phyloP scores from a whole-genome alignment of 1,139 yeast genomes.

The Wickerhamomyces sp. region DNA sequence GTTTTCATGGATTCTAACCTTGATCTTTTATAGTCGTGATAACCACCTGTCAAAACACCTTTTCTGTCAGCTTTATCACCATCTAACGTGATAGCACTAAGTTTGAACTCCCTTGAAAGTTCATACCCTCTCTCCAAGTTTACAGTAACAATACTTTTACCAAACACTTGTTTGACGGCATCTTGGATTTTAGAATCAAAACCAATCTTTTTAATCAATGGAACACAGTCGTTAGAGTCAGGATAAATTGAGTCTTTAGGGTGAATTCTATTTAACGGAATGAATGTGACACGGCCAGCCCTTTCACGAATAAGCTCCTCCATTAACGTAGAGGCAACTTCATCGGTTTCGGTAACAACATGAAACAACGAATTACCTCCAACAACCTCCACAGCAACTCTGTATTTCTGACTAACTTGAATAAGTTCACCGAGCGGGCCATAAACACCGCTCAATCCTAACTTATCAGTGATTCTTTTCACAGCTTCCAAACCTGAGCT shows the following conservation, averaged over 20 bases:
- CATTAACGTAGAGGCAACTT: constrained; percentile 76
- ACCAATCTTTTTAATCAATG: constrained; percentile 69
- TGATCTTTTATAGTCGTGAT: constrained; percentile 62
- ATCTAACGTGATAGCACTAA: constrained; percentile 82
- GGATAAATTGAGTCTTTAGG: constrained; percentile 45
- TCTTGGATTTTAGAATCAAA: constrained; percentile 49
- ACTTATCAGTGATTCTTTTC: constrained; percentile 48
- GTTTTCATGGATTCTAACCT: constrained; percentile 65
- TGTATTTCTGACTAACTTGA: constrained; percentile 75
- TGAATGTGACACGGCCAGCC: constrained; percentile 83
- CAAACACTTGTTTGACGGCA: constrained; percentile 78
- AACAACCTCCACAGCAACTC: constrained; percentile 80
- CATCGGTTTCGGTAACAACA: constrained; percentile 84
- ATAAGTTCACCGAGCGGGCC: constrained; percentile 88
- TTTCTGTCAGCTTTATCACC: constrained; percentile 85
- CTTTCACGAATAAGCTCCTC: constrained; percentile 67
- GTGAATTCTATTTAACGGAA: constrained; percentile 76
- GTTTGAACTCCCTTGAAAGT: constrained; percentile 54
- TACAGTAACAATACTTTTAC: constrained; percentile 72
- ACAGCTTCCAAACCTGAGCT: constrained; percentile 70
- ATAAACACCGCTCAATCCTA: constrained; percentile 60
- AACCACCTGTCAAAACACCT: constrained; percentile 92
- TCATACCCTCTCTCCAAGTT: constrained; percentile 67
- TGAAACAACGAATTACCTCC: constrained; percentile 88
- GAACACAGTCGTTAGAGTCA: constrained; percentile 51